Evolutionary conservation across 768 basidiomycete species (phyloP), one percentile per base, ranked within the genome.

Genomic region (Macrolepiota dolichaula): DNA sequence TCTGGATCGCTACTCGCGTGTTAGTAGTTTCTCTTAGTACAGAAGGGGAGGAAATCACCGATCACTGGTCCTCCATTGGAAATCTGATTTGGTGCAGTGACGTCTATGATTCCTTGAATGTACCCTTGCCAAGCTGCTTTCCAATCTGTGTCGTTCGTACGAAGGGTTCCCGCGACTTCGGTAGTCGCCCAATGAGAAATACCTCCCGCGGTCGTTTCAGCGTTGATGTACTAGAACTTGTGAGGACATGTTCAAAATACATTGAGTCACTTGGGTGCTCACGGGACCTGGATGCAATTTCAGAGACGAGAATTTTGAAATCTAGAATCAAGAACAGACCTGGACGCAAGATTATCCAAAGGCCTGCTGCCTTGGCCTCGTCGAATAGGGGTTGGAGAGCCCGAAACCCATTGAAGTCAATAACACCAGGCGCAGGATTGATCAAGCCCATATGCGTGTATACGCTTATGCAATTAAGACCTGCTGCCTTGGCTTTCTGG

Each of bases 401-500:
- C 46, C 90, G 83, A 73, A 84, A 92, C 32, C 83, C 85, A 63
- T 81, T 69, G 64, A 93, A 91, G 68, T 94, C 91, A 35, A 92
- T 71, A 0, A 89, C 83, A 3, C 85, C 90, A 37, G 81, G 87
- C 0, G 89, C 80, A 9, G 91, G 92, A 63, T 93, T 89, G 35
- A 85, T 81, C 44, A 91, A 69, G 3, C 83, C 91, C 92, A 91
- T 90, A 64, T 93, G 91, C 0, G 84, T 84, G 66, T 93, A 93
- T 25, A 94, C 82, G 64, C 89, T 90, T 64, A 91, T 74, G 0
- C 83, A 83, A 65, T 93, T 94, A 61, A 94, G 77, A 11, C 92
- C 92, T 0, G 89, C 85, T 4, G 91, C 92, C 67, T 91, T 91
- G 62, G 85, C 77, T 68, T 91, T 94, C 65, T 94, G 87, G 44